phyloP scores from a whole-genome alignment of 148 eudicot genomes.

The Heliosperma pusillum region DNA sequence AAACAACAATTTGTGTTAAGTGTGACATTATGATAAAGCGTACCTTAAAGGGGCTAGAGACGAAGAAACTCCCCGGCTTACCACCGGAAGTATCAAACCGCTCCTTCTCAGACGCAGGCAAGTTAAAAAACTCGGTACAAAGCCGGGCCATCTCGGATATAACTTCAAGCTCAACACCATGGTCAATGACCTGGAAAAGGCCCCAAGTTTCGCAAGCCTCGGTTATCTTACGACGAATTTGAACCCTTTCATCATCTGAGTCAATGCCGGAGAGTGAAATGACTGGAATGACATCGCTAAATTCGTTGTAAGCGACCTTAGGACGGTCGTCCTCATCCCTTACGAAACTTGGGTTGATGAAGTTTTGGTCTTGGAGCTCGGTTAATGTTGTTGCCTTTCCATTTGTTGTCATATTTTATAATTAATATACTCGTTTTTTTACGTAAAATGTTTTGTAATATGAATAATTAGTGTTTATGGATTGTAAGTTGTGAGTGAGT shows the following conservation, averaged over 20 bases:
- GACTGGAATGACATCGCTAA: conserved; percentile 54
- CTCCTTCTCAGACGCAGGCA: conserved; percentile 57
- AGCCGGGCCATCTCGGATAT: conserved; percentile 44
- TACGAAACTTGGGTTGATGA: conserved; percentile 31
- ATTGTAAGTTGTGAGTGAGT: neutral
- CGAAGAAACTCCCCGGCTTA: conserved; percentile 64
- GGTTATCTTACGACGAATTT: conserved; percentile 44
- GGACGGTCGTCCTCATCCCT: conserved; percentile 67
- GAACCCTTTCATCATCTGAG: conserved; percentile 31
- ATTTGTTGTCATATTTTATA: neutral
- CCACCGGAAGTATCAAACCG: conserved; percentile 57
- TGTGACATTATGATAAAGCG: neutral
- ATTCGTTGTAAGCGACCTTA: conserved; percentile 52
- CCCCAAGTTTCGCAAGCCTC: conserved; percentile 73
- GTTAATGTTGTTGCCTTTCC: conserved; percentile 6
- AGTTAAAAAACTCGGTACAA: conserved; percentile 46
- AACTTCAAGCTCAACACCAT: conserved; percentile 41
- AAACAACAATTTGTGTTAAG: too few relatives aligned
- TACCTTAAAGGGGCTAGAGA: conserved; percentile 50
- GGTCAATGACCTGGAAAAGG: conserved; percentile 65
- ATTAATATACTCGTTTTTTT: too few relatives aligned
- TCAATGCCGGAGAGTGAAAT: conserved; percentile 61
- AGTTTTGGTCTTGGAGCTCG: neutral
- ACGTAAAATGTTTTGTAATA: neutral
- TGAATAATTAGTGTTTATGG: neutral